Conservation (phyloP, 2,329 filamentous ascomycete species). For the Sphaerulina vaccinii region DNA sequence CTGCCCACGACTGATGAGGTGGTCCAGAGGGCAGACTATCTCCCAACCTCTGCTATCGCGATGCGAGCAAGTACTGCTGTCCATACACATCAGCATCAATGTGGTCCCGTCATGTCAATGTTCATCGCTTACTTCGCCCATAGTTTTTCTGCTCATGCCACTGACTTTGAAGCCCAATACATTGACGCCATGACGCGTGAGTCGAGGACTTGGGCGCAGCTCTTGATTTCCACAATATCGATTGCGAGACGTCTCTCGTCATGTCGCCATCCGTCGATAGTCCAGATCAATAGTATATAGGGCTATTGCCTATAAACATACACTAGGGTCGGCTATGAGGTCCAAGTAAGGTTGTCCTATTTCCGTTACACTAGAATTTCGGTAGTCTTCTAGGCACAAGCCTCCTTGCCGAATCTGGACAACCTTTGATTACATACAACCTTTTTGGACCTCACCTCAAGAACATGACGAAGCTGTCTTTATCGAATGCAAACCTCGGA, state of each 20-base stretch:
- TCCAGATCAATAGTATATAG: conserved; percentile 5
- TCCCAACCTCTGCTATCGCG: too few relatives aligned
- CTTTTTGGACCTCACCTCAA: not conserved
- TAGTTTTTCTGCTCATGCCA: too few relatives aligned
- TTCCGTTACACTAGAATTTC: conserved; percentile 8
- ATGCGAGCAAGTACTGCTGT: too few relatives aligned
- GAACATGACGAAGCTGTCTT: not conserved
- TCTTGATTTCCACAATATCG: not conserved
- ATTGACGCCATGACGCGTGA: not conserved
- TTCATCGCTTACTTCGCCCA: too few relatives aligned
- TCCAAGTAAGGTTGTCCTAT: conserved; percentile 10
- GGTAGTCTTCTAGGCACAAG: too few relatives aligned
- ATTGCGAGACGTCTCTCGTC: not conserved
- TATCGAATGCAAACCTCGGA: not conserved
- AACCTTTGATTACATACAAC: conserved; percentile 8
- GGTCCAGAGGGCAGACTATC: too few relatives aligned
- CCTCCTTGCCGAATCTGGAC: conserved; percentile 6
- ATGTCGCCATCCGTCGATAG: conserved; percentile 9
- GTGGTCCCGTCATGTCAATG: too few relatives aligned
- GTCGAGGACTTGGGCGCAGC: conserved; percentile 1
- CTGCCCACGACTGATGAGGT: too few relatives aligned
- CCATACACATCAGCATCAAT: too few relatives aligned
- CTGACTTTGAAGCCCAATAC: not conserved
- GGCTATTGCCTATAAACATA: conserved; percentile 4
- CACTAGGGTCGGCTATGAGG: conserved; percentile 3